Conservation (phyloP, 768 basidiomycete species). For the Pisolithus marmoratus region DNA sequence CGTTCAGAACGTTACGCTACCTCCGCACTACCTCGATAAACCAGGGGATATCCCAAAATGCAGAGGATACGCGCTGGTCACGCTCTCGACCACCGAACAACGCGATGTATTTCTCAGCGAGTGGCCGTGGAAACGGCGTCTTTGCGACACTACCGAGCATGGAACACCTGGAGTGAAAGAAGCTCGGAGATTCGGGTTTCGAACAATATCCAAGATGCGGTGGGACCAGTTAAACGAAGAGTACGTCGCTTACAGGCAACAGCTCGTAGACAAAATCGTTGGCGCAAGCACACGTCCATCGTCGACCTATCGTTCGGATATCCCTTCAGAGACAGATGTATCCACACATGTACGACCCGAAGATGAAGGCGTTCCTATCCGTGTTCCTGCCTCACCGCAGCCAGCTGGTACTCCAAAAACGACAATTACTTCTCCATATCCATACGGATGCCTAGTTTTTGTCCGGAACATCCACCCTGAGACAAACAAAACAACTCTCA, state of each 20-base stretch:
- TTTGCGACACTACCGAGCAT: neutral
- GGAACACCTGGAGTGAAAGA: constrained; percentile 26
- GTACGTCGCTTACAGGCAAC: constrained; percentile 58
- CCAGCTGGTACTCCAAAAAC: constrained; percentile 4
- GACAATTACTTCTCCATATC: constrained; percentile 39
- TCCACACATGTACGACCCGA: neutral
- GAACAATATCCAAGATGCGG: constrained; percentile 45
- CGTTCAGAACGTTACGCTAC: constrained; percentile 53
- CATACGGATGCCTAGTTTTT: constrained; percentile 63
- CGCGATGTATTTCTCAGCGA: constrained; percentile 35
- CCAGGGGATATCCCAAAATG: constrained; percentile 49
- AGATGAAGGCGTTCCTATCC: neutral
- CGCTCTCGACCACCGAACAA: constrained; percentile 38
- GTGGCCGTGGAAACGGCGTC: constrained; percentile 58
- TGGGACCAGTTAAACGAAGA: constrained; percentile 67
- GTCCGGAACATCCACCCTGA: constrained; percentile 64
- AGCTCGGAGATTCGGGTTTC: constrained; percentile 55
- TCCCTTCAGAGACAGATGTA: neutral
- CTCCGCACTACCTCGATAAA: constrained; percentile 59
- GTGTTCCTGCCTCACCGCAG: neutral
- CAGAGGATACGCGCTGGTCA: constrained; percentile 75
- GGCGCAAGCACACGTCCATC: constrained; percentile 1
- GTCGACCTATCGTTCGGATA: neutral
- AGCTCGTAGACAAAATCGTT: constrained; percentile 45
- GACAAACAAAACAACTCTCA: constrained; percentile 79